Evolutionary conservation across 495 filamentous ascomycete species (phyloP).

Genomic region (Talaromyces proteolyticus): DNA sequence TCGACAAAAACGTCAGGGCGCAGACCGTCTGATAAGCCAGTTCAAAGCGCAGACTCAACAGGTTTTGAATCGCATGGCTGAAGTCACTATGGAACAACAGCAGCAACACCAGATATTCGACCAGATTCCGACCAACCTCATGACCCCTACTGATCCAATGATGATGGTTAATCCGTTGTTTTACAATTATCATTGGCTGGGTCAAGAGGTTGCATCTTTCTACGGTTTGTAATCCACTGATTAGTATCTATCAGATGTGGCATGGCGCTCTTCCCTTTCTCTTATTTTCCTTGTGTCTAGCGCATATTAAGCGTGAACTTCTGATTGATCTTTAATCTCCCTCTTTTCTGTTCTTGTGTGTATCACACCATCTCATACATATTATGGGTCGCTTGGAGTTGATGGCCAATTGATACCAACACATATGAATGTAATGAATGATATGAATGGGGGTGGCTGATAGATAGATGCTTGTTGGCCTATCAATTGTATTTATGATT

Average conservation of each 20-base stretch:
- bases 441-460: too few species aligned
- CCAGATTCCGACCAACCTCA: slow-evolving; percentile 9
- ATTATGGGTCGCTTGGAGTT: neutral
- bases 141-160: neutral
- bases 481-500: too few species aligned
- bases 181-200: slow-evolving; percentile 3
- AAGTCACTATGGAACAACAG: slow-evolving; percentile 13
- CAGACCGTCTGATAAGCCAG: slow-evolving; percentile 38
- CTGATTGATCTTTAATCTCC: neutral
- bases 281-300: neutral
- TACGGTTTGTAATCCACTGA: neutral
- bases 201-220: slow-evolving; percentile 5
- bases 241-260: too few species aligned
- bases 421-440: neutral
- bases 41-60: slow-evolving; percentile 40
- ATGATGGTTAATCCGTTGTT: slow-evolving; percentile 8
- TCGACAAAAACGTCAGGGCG: slow-evolving; percentile 40
- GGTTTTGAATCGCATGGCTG: slow-evolving; percentile 38
- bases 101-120: slow-evolving; percentile 24
- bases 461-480: too few species aligned
- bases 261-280: too few species aligned
- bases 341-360: neutral
- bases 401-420: neutral
- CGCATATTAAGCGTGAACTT: neutral
- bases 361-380: neutral